Evolutionary conservation across 1,284 basidiomycete species (phyloP).

Genomic region (Fistulinella cinereoalba): DNA sequence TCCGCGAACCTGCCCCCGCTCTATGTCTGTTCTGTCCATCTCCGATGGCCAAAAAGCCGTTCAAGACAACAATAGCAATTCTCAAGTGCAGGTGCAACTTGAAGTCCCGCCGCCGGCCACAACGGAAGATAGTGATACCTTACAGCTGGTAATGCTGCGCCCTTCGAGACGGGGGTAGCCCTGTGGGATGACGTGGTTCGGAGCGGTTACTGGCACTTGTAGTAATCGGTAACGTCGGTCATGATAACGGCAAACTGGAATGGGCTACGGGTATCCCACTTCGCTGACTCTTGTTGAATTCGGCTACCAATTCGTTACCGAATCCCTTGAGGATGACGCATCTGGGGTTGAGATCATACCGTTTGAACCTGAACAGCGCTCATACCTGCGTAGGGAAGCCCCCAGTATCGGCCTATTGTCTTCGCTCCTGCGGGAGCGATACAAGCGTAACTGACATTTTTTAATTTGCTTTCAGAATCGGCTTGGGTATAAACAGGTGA

Average conservation of each 20-base stretch:
- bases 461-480: slow-evolving; percentile 49
- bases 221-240: slow-evolving; percentile 74
- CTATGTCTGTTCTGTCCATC: too few relatives aligned
- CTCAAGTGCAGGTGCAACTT: too few relatives aligned
- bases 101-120: too few relatives aligned
- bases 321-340: slow-evolving; percentile 25
- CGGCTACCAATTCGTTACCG: slow-evolving; percentile 12
- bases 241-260: slow-evolving; percentile 64
- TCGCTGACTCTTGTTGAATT: slow-evolving; percentile 25
- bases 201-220: slow-evolving; percentile 31
- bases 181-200: slow-evolving; percentile 26
- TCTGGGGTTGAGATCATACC: slow-evolving; percentile 88
- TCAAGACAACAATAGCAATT: slow-evolving; percentile 12
- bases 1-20: too few relatives aligned
- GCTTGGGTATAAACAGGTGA: slow-evolving; percentile 79
- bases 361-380: slow-evolving; percentile 93
- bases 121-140: slow-evolving; percentile 47
- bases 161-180: slow-evolving; percentile 31
- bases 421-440: slow-evolving; percentile 40
- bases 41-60: slow-evolving; percentile 4
- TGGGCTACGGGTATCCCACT: slow-evolving; percentile 85
- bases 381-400: slow-evolving; percentile 96
- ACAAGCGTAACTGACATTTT: slow-evolving; percentile 48
- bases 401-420: slow-evolving; percentile 56
- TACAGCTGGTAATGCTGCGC: slow-evolving; percentile 57